These are phyloP conservation scores for Kregervanrija fluxuum DNA, from an alignment of 805 yeast genomes.

Conservation along the genomic window DNA sequence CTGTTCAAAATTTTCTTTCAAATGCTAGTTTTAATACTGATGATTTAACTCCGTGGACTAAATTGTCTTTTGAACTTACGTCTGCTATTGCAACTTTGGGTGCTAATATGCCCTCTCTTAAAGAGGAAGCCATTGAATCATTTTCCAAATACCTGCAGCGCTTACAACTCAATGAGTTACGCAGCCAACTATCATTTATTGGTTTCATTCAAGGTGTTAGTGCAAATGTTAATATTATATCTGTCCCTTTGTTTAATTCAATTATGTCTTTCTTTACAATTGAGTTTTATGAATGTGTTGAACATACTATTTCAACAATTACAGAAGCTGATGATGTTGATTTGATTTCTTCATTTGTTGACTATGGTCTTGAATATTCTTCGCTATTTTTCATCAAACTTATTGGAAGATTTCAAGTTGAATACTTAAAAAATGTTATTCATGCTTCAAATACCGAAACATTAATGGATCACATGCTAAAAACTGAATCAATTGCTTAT, in stretches of 20 bases:
- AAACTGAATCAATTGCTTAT: conserved; percentile 6
- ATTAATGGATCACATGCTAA: conserved; percentile 14
- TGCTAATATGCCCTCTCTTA: conserved; percentile 12
- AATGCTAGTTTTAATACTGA: conserved; percentile 18
- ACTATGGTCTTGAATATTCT: conserved; percentile 25
- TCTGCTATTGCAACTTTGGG: conserved; percentile 26
- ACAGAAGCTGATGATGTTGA: conserved; percentile 16
- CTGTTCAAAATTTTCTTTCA: conserved; percentile 34
- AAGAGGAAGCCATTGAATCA: conserved; percentile 4
- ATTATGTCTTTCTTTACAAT: conserved; percentile 20
- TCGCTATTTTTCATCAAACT: conserved; percentile 23
- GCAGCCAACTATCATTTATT: conserved; percentile 20
- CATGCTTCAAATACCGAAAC: conserved; percentile 8
- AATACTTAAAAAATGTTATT: conserved; percentile 15
- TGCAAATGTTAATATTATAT: conserved; percentile 16
- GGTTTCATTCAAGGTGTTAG: conserved; percentile 26
- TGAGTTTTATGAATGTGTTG: conserved; percentile 22
- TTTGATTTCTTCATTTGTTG: conserved; percentile 23
- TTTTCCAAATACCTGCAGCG: conserved; percentile 3
- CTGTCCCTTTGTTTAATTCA: conserved; percentile 13
- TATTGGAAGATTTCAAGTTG: conserved; percentile 18
- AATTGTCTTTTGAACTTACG: conserved; percentile 29
- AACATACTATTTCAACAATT: conserved; percentile 11
- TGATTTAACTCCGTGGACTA: conserved; percentile 36
- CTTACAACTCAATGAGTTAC: conserved; percentile 2